Conservation (phyloP, 163 green algal species). For the Chloroidium sp. region DNA sequence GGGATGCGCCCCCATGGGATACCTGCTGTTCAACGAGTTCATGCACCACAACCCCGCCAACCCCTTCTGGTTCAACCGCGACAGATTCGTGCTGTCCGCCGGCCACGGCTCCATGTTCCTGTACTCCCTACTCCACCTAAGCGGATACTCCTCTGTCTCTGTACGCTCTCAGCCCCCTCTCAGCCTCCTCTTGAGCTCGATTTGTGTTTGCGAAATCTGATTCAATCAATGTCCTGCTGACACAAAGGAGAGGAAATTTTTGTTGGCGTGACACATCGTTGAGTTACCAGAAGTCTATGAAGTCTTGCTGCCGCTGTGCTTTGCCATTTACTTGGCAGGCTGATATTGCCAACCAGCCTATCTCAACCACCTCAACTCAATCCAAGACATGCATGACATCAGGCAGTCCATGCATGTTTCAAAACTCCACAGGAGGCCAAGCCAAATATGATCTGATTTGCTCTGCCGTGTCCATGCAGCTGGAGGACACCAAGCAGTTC, state of each 20-base stretch:
- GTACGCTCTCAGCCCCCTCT: background rate
- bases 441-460: background rate
- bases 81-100: conserved; percentile 96
- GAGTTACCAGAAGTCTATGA: too few species aligned
- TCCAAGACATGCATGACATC: too few species aligned
- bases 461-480: conserved; percentile 37
- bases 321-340: too few species aligned
- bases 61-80: conserved; percentile 88
- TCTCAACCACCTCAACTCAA: too few species aligned
- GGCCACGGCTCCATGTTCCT: conserved; percentile 98
- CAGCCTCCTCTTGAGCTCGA: background rate
- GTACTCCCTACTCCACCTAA: conserved; percentile 93
- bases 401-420: too few species aligned
- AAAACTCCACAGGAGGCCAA: too few species aligned
- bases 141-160: conserved; percentile 61
- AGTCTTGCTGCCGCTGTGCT: too few species aligned
- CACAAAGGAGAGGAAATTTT: too few species aligned
- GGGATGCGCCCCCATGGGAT: conserved; percentile 86
- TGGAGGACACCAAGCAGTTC: conserved; percentile 96
- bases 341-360: too few species aligned
- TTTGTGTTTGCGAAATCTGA: background rate
- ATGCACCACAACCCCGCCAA: conserved; percentile 94
- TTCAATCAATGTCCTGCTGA: too few species aligned
- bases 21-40: conserved; percentile 88
- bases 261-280: too few species aligned